A percentile compares a stretch with the other conserved stretches of the same genome.
These are phyloP conservation scores for Cystofilobasidium macerans DNA, from an alignment of 768 basidiomycete genomes.

Conservation along the genomic window DNA sequence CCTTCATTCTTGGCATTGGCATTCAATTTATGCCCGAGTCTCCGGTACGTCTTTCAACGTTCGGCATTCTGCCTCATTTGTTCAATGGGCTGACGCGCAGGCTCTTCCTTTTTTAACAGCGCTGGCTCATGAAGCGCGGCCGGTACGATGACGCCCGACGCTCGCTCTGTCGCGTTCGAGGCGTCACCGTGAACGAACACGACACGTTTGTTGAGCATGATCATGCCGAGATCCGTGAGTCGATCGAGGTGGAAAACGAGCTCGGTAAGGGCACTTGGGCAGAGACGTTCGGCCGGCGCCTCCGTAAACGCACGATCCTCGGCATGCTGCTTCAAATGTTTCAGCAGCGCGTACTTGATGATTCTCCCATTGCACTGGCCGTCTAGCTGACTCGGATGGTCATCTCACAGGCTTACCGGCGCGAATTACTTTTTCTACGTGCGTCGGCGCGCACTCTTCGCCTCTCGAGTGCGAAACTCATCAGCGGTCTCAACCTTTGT, in stretches of 20 bases:
- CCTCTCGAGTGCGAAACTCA: no score
- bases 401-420: no score
- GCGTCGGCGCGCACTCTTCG: no score
- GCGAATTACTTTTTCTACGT: constrained; percentile 29
- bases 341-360: constrained; percentile 61
- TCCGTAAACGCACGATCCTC: neutral
- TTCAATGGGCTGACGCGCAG: no score
- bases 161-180: constrained; percentile 23
- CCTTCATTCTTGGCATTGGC: constrained; percentile 4
- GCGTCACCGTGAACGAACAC: constrained; percentile 7
- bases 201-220: constrained; percentile 31
- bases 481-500: no score
- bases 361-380: no score
- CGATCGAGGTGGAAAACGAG: constrained; percentile 46
- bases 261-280: constrained; percentile 48
- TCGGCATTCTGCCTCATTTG: no score
- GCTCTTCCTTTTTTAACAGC: constrained; percentile 21
- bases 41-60: constrained; percentile 38
- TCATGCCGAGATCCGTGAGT: constrained; percentile 47
- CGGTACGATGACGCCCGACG: constrained; percentile 46
- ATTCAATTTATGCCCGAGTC: constrained; percentile 54
- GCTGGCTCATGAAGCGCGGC: constrained; percentile 51
- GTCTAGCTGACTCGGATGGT: constrained; percentile 9
- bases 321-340: constrained; percentile 49
- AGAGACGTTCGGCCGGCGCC: constrained; percentile 49